phyloP scores from a whole-genome alignment of 2,329 filamentous ascomycete species.

The Pleomassaria siparia region DNA sequence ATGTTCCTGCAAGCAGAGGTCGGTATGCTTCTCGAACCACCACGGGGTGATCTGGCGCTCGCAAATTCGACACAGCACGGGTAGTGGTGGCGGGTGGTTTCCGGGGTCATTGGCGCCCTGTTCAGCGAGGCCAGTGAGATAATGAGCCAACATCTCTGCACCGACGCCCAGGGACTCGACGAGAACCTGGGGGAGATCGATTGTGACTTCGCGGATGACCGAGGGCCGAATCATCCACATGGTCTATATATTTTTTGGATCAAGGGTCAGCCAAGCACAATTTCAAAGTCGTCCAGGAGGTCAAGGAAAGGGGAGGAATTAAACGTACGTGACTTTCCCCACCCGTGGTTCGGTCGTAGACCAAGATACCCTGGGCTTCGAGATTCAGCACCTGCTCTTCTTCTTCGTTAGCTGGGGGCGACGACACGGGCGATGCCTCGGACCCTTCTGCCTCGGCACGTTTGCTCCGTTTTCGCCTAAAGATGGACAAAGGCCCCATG shows the following conservation, averaged over 20 bases:
- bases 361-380: slow-evolving; percentile 97
- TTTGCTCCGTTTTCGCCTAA: slow-evolving; percentile 32
- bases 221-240: slow-evolving; percentile 99
- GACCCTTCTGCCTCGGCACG: slow-evolving; percentile 27
- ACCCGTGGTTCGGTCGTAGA: slow-evolving; percentile 85
- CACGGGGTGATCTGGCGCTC: slow-evolving; percentile 95
- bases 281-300: background rate
- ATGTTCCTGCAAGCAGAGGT: slow-evolving; percentile 93
- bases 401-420: slow-evolving; percentile 28
- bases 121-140: slow-evolving; percentile 87
- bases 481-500: slow-evolving; percentile 39
- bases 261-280: background rate
- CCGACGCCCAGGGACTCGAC: slow-evolving; percentile 93
- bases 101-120: slow-evolving; percentile 73
- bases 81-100: slow-evolving; percentile 76
- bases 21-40: slow-evolving; percentile 99
- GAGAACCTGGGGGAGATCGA: slow-evolving; percentile 84
- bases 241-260: slow-evolving; percentile 61
- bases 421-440: slow-evolving; percentile 25
- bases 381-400: slow-evolving; percentile 69
- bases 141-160: slow-evolving; percentile 90
- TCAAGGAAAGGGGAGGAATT: background rate
- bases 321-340: slow-evolving; percentile 83
- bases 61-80: slow-evolving; percentile 93
- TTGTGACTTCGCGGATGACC: slow-evolving; percentile 87